A percentile compares a stretch with the other conserved stretches of the same genome.
Conservation (phyloP, 148 eudicot genomes). For the Persicaria maculosa region DNA sequence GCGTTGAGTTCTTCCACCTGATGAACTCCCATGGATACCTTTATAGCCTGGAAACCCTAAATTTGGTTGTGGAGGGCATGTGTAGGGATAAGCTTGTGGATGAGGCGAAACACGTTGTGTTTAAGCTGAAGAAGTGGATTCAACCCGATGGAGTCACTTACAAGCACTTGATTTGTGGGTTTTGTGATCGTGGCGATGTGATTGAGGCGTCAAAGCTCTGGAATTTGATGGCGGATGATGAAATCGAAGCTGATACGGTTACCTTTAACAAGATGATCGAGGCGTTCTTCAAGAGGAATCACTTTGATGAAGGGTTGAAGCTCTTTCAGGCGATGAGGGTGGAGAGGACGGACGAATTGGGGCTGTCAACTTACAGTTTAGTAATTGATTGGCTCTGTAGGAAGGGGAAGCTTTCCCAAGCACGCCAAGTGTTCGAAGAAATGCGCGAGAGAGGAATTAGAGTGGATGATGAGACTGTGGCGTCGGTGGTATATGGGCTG, state of each 20-base stretch:
- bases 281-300: too few species aligned
- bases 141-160: conserved; percentile 63
- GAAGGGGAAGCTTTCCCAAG: too few species aligned
- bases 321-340: too few species aligned
- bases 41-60: conserved; percentile 52
- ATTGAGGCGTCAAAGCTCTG: conserved; percentile 24
- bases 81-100: conserved; percentile 58
- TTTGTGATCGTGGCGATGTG: conserved; percentile 64
- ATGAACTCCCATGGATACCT: conserved; percentile 56
- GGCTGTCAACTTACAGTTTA: too few species aligned
- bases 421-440: conserved; percentile 36
- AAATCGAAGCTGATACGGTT: too few species aligned
- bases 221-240: too few species aligned
- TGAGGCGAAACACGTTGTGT: conserved; percentile 62
- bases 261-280: too few species aligned
- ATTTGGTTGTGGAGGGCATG: conserved; percentile 48
- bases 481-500: conserved; percentile 58
- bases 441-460: conserved; percentile 60
- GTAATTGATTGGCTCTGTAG: too few species aligned
- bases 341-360: too few species aligned
- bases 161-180: conserved; percentile 73
- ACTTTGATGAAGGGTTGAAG: too few species aligned
- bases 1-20: conserved; percentile 65
- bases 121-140: conserved; percentile 59
- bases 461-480: conserved; percentile 47